A percentile compares a stretch with the other conserved stretches of the same genome.
Evolutionary conservation across 2,329 filamentous ascomycete species (phyloP).

Genomic region (Elsinoe fawcettii): DNA sequence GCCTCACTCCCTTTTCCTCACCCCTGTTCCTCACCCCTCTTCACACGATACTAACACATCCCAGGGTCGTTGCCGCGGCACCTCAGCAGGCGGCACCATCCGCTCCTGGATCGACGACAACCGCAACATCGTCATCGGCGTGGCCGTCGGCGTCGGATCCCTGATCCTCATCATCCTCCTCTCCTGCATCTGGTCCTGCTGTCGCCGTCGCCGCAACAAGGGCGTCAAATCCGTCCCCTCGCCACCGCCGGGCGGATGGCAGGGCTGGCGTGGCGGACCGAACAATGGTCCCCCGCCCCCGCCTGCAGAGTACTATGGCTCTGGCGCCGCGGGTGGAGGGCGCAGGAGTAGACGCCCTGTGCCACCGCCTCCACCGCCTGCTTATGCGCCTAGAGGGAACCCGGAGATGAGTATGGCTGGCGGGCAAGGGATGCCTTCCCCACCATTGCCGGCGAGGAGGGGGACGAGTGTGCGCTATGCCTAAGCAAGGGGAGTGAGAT

Average conservation of each 20-base stretch:
- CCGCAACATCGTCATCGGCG: conserved; percentile 73
- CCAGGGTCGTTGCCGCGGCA: conserved; percentile 65
- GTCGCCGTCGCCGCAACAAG: conserved; percentile 32
- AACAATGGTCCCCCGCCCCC: conserved; percentile 1
- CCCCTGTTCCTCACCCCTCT: not conserved
- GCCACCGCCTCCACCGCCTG: conserved; percentile 11
- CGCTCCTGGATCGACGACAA: conserved; percentile 68
- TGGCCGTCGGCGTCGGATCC: conserved; percentile 63
- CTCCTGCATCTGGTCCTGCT: conserved; percentile 55
- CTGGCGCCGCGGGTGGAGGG: not conserved
- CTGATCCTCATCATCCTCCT: conserved; percentile 62
- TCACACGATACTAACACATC: conserved; percentile 6
- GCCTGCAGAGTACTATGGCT: conserved; percentile 17
- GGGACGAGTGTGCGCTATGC: conserved; percentile 19
- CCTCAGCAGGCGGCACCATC: conserved; percentile 62
- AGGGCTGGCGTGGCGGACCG: conserved; percentile 24
- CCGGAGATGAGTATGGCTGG: not conserved
- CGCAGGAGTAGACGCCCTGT: not conserved
- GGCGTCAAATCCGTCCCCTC: conserved; percentile 18
- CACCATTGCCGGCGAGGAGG: conserved; percentile 8
- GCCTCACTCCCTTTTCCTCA: conserved; percentile 23
- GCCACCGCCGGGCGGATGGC: conserved; percentile 27
- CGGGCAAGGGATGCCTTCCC: conserved; percentile 15
- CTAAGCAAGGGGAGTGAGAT: too few species aligned
- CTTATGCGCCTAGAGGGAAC: not conserved